Base-by-base conservation (phyloP, 1,284 basidiomycete genomes). In the Sanguinoderma infundibulare region DNA sequence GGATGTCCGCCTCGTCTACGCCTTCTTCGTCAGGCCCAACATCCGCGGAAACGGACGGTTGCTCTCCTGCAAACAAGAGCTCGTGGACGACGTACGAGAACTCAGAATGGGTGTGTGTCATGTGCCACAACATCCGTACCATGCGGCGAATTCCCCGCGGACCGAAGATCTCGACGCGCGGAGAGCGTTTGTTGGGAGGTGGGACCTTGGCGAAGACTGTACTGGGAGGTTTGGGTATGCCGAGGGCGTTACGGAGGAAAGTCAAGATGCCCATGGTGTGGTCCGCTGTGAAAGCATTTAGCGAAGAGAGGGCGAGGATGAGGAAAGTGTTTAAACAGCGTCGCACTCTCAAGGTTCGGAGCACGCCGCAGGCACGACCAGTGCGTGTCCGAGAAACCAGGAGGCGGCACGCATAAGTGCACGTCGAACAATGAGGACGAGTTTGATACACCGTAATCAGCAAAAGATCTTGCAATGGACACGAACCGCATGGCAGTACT, bases 51-150 rank as follows among this genome's bases (percentile, higher is more conserved):
- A 78, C 76, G 60, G 89, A 91, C 20, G 84, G 73, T 5, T 82
- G 83, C 58, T 89, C 85, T 15, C 77, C 78, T 0, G 77, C 67
- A 34, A 79, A 81, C 14, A 97, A 78, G 0, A 97, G 82, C 73
- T 97, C 95, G 73, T 97, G 93, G 0, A 95, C 92, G 20, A 83
- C 86, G 69, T 90, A 96, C 14, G 81, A 85, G 30, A 90, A 87
- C 0, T 83, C 78, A 2, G 90, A 85, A 38, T 78, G 81, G 3
- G 87, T 87, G 44, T 85, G 77, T 0, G 95, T 95, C 74, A 93
- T 81, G 39, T 82, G 80, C 61, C 96, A 80, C 44, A 85, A 87
- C 38, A 84, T 84, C 36, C 95, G 88, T 22, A 97, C 78, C 73
- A 96, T 90, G 26, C 81, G 77, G 40, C 95, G 87, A n/a, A 96